Base-by-base conservation (phyloP, 2,329 filamentous ascomycete species). In the Ambrosiella xylebori region DNA sequence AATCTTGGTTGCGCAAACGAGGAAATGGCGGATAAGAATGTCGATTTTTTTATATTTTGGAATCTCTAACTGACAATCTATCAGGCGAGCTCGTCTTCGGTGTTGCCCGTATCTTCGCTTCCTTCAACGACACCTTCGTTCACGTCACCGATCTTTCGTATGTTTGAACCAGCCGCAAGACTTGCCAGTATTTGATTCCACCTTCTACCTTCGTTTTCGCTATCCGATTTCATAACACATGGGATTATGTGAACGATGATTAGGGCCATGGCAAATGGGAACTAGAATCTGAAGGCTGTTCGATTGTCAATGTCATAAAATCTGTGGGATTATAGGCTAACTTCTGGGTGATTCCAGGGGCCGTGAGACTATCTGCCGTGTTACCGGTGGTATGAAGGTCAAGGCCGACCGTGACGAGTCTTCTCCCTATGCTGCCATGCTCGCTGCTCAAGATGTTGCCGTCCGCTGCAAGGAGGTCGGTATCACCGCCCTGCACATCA, bases 331-430 rank as follows among this genome's bases (percentile, higher is more conserved):
- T 19, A 38, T 8, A 77, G 75, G 76, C 81, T 84, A 76, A 85
- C 77, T 73, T 71, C 73, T 80, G 77, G 77, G 76, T 82, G 77
- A 81, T 82, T 80, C 74, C 79, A 94, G 88, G 78, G 93, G 93
- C 79, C 93, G 93, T 78, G 93, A 98, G 86, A 98, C 94, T 78
- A 96, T 98, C 80, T 88, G 84, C 84, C 90, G 93, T 88, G 91
- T 98, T 68, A 98, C 94, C 70, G 93, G 94, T 80, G 94, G 94
- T 73, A 98, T 98, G 93, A 98, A 98, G 84, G 93, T 98, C 84
- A 98, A 98, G 86, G 90, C 90, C 76, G 90, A 98, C 73, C 91
- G 93, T 82, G 93, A 98, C 79, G 93, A 98, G 82, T 97, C 91
- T 70, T 97, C 93, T 67, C 93, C 93, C 70, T 98, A 98, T 82